Percentiles rank a stretch among this genome's conserved stretches.
phyloP scores from a whole-genome alignment of 108 stramenopile species.

The Heterococcus sp. region DNA sequence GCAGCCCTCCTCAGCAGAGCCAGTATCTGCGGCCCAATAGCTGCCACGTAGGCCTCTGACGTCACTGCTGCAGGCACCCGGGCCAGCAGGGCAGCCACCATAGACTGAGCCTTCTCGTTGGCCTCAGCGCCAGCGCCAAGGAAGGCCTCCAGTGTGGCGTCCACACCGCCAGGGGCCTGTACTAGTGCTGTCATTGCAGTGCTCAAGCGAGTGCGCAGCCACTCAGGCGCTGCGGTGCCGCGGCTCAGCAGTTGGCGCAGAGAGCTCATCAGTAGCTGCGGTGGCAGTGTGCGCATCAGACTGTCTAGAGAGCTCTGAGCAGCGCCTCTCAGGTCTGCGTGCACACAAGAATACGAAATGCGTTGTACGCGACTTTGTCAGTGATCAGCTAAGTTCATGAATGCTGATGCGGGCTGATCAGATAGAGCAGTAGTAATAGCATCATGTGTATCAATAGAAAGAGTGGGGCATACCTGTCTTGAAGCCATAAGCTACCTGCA shows the following conservation, averaged over 20 bases:
- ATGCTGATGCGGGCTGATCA: too few species aligned
- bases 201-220: constrained; percentile 21
- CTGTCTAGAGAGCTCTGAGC: not conserved
- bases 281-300: not conserved
- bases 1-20: not conserved
- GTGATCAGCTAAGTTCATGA: too few species aligned
- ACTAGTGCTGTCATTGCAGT: constrained; percentile 18
- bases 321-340: not conserved
- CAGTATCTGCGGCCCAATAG: not conserved
- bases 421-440: not conserved
- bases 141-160: constrained; percentile 39
- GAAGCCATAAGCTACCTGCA: not conserved
- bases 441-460: not conserved
- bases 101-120: not conserved
- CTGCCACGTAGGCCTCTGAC: not conserved
- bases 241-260: constrained; percentile 33
- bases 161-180: constrained; percentile 23
- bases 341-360: not conserved
- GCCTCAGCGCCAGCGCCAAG: not conserved
- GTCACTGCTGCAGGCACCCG: not conserved
- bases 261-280: constrained; percentile 30
- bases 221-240: constrained; percentile 19
- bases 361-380: too few species aligned
- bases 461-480: not conserved
- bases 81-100: not conserved